phyloP scores from a whole-genome alignment of 108 stramenopile species.

The Mayamaea pseudoterrestris region DNA sequence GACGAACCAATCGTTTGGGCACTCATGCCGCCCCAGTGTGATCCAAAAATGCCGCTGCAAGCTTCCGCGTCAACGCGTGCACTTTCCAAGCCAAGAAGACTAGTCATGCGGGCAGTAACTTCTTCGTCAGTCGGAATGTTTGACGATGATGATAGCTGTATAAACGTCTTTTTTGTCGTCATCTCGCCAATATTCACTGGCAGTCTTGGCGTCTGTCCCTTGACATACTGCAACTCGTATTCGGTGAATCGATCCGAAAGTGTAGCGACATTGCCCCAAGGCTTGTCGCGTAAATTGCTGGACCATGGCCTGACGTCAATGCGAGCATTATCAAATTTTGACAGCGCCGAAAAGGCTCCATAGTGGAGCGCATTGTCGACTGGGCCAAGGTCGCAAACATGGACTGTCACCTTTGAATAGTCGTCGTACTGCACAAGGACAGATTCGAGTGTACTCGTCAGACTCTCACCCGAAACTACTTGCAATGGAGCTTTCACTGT shows the following conservation, averaged over 20 bases:
- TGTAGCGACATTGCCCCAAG: slow-evolving; percentile 11
- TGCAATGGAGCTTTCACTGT: slow-evolving; percentile 13
- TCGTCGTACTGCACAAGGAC: neutral
- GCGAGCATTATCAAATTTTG: neutral
- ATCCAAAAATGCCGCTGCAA: slow-evolving; percentile 29
- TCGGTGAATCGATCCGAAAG: slow-evolving; percentile 11
- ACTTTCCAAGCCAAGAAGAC: too few relatives aligned
- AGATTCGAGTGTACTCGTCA: neutral
- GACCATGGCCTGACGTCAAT: slow-evolving; percentile 20
- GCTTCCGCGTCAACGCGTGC: too few relatives aligned
- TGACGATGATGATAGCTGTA: slow-evolving; percentile 4
- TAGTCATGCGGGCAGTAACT: too few relatives aligned
- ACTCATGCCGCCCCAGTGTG: slow-evolving; percentile 41
- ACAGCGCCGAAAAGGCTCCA: slow-evolving; percentile 9
- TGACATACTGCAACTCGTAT: slow-evolving; percentile 8
- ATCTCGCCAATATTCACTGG: too few relatives aligned
- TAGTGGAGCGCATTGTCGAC: slow-evolving; percentile 30
- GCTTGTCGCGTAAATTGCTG: slow-evolving; percentile 19
- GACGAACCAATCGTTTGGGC: slow-evolving; percentile 9
- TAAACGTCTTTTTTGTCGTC: too few relatives aligned
- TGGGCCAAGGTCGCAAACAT: slow-evolving; percentile 31
- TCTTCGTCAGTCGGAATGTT: neutral
- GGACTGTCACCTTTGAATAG: slow-evolving; percentile 7
- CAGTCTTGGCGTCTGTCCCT: too few relatives aligned
- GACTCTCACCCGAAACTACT: slow-evolving; percentile 4